A percentile compares a stretch with the other conserved stretches of the same genome.
Evolutionary conservation across 495 filamentous ascomycete species (phyloP).

Genomic region (Aspergillus kassunensis): DNA sequence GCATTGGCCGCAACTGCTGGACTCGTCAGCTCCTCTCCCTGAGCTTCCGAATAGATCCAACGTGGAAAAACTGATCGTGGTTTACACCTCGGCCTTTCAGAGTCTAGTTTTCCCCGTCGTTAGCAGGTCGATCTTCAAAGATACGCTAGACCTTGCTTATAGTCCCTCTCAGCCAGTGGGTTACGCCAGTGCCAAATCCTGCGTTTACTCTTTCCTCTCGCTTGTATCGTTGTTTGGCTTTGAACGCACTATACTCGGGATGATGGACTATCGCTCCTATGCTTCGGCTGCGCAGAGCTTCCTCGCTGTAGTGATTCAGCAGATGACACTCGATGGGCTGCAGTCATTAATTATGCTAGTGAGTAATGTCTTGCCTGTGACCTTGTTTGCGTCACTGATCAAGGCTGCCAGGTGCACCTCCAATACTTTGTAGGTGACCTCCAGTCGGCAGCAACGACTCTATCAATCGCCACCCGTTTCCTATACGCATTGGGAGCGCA

Average conservation of each 20-base stretch:
- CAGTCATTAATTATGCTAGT: constrained; percentile 20
- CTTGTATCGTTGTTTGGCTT: constrained; percentile 15
- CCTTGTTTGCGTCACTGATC: neutral
- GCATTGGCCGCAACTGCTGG: neutral
- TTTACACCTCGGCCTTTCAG: constrained; percentile 12
- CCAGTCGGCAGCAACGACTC: constrained; percentile 8
- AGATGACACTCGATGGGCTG: constrained; percentile 17
- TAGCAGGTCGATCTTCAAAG: constrained; percentile 12
- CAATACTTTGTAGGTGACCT: constrained; percentile 21
- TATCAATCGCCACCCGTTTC: constrained; percentile 18
- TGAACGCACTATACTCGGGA: constrained; percentile 3
- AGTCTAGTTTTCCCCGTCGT: constrained; percentile 18
- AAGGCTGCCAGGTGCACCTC: constrained; percentile 8
- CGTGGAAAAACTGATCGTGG: constrained; percentile 10
- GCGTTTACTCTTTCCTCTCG: constrained; percentile 18
- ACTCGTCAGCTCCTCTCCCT: too few species aligned
- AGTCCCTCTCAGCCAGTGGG: neutral
- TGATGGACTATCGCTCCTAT: constrained; percentile 16
- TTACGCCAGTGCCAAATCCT: constrained; percentile 16
- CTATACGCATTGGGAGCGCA: constrained; percentile 17
- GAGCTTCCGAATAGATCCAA: neutral
- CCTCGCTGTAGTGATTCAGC: constrained; percentile 3
- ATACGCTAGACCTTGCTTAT: constrained; percentile 20
- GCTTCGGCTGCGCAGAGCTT: constrained; percentile 8
- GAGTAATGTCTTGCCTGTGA: neutral